Evolutionary conservation across 75 land plant genomes (phyloP), one percentile per base, ranked within the genome.

Genomic region (Gnetum montanum): DNA sequence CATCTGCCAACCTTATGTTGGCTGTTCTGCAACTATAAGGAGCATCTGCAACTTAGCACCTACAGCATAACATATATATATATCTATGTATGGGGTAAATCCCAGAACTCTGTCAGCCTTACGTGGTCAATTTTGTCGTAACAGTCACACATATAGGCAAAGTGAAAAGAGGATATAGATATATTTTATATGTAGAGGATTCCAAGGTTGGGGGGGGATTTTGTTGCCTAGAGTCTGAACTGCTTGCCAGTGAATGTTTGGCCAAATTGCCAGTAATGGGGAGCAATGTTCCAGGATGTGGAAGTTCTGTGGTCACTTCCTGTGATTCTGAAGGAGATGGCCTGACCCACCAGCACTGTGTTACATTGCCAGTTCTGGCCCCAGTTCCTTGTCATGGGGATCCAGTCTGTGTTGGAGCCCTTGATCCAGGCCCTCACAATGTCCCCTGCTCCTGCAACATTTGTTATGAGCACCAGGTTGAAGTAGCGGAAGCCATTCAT

Each of bases 341-440:
- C 35, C 37, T 74, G 67, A 1, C 77, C 77, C 24, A 33, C 45
- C 20, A 70, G 58, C 16, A 70, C 57, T 3, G 55, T 31, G 51
- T 53, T 58, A 46, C 46, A 41, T 29, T 74, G 68, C 77, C 77
- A 74, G 62, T 74, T 74, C 10, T 54, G 50, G 26, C 77, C 77
- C 77, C 77, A 74, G 77, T 74, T 74, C 33, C 68, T 28, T 23
- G 54, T 41, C 77, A 74, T 64, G 15, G 67, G 52, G 10, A 38
- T 31, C 77, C 77, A 74, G 8, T 20, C 43, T 11, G 67, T 70
- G 2, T 38, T 18, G 0, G 75, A 58, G 11, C 77, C 77, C 28
- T 64, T 70, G 23, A 74, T 59, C 62, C 59, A 46, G 19, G 46
- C 68, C 2, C 22, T 56, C 15, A 41, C 34, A 25, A 74, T 68